Evolutionary conservation across 306 rosid genomes (phyloP).

Genomic region (Sophora flavescens): DNA sequence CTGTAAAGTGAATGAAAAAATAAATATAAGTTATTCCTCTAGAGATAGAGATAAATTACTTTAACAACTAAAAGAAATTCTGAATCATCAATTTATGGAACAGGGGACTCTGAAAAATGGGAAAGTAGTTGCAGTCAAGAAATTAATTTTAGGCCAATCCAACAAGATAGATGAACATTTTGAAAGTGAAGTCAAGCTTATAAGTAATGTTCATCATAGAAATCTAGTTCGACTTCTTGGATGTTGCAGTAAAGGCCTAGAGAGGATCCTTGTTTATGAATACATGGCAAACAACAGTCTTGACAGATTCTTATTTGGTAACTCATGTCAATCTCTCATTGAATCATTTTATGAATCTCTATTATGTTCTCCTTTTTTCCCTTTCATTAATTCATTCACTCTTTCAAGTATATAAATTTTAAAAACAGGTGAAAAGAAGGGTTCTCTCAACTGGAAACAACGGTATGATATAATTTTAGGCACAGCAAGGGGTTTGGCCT

Average conservation of each 20-base stretch:
- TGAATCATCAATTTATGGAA: background rate
- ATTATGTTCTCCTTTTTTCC: background rate
- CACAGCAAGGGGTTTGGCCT: constrained; percentile 71
- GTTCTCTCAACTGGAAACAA: constrained; percentile 70
- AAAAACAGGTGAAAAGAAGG: constrained; percentile 55
- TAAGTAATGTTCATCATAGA: constrained; percentile 78
- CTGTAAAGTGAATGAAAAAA: background rate
- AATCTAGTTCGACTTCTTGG: constrained; percentile 79
- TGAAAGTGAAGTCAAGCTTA: constrained; percentile 73
- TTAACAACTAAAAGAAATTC: background rate
- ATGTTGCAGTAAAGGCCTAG: constrained; percentile 68
- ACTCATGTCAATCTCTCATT: constrained; percentile 3
- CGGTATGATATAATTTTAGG: constrained; percentile 67
- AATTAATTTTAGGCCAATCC: constrained; percentile 55
- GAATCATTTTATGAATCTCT: background rate
- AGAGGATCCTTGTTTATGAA: constrained; percentile 75
- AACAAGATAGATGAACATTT: constrained; percentile 59
- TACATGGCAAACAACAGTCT: constrained; percentile 73
- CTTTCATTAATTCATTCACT: background rate
- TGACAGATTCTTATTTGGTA: constrained; percentile 80
- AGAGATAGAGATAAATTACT: background rate
- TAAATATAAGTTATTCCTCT: background rate
- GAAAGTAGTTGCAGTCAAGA: constrained; percentile 75
- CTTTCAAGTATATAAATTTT: background rate
- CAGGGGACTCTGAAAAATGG: constrained; percentile 79